A percentile compares a stretch with the other conserved stretches of the same genome.
Conservation (phyloP, 208 protist species). For the Leishmania aethiopica region DNA sequence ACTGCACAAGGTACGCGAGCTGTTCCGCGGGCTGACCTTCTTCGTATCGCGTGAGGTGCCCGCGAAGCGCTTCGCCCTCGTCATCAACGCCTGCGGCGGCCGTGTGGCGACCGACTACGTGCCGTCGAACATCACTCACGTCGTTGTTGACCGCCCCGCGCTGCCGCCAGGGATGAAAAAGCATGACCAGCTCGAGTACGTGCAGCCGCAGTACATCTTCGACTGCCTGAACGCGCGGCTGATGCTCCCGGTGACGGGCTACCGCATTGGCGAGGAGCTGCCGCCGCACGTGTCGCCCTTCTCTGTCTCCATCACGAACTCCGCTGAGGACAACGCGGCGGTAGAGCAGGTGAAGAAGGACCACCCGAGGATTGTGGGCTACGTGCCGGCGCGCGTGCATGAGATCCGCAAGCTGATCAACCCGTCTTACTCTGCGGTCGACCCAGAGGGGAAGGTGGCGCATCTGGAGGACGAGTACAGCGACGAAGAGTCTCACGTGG, state of each 20-base stretch:
- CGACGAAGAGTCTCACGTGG: conserved; percentile 69
- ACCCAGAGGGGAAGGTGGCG: conserved; percentile 80
- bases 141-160: conserved; percentile 85
- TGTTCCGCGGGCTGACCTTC: conserved; percentile 85
- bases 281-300: conserved; percentile 94
- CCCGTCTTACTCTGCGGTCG: conserved; percentile 69
- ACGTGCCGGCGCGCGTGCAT: conserved; percentile 88
- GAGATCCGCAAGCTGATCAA: conserved; percentile 83
- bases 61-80: conserved; percentile 85
- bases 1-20: conserved; percentile 51
- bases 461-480: conserved; percentile 58
- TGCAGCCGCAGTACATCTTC: conserved; percentile 97
- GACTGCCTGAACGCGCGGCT: conserved; percentile 95
- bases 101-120: conserved; percentile 77
- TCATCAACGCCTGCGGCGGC: conserved; percentile 90
- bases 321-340: conserved; percentile 73
- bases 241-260: conserved; percentile 83
- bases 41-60: conserved; percentile 93
- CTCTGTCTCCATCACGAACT: conserved; percentile 87
- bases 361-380: conserved; percentile 78
- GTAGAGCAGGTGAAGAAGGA: conserved; percentile 81
- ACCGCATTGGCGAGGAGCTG: conserved; percentile 89
- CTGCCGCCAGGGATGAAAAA: conserved; percentile 60
- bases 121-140: conserved; percentile 79
- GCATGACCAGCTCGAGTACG: conserved; percentile 84